Percentiles rank a stretch among this genome's conserved stretches.
phyloP scores from a whole-genome alignment of 495 filamentous ascomycete genomes.

The Aspergillus indologenus region DNA sequence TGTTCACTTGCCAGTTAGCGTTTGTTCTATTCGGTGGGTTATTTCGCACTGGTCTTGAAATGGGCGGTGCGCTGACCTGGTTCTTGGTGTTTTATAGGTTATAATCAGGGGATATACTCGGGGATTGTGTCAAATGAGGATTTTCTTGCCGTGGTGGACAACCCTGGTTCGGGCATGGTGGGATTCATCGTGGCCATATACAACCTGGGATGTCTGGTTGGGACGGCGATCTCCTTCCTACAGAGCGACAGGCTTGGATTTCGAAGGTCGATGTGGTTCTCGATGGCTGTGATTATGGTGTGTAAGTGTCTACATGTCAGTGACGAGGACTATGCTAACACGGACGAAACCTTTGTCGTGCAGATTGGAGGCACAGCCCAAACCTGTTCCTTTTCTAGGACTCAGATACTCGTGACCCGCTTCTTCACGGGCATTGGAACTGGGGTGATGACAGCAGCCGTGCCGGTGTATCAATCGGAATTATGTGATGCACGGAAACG shows the following conservation, averaged over 20 bases:
- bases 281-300: slow-evolving; percentile 37
- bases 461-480: slow-evolving; percentile 46
- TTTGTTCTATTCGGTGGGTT: slow-evolving; percentile 41
- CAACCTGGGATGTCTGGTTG: slow-evolving; percentile 47
- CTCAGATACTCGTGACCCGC: slow-evolving; percentile 46
- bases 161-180: slow-evolving; percentile 39
- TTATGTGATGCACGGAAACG: slow-evolving; percentile 39
- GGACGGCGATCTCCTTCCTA: slow-evolving; percentile 40
- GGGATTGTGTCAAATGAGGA: slow-evolving; percentile 47
- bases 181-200: slow-evolving; percentile 51
- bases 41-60: not conserved
- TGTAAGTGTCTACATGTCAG: slow-evolving; percentile 1
- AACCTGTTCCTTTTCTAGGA: slow-evolving; percentile 36
- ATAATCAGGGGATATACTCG: slow-evolving; percentile 55
- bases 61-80: slow-evolving; percentile 10
- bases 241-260: slow-evolving; percentile 48
- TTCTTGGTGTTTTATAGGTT: slow-evolving; percentile 29
- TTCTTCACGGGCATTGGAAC: slow-evolving; percentile 40
- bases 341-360: slow-evolving; percentile 10
- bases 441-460: slow-evolving; percentile 16
- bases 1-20: slow-evolving; percentile 37
- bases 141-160: slow-evolving; percentile 41
- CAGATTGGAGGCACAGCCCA: slow-evolving; percentile 47
- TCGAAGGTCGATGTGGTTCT: slow-evolving; percentile 40
- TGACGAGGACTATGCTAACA: slow-evolving; percentile 27